These are phyloP conservation scores for Chenopodium suecicum DNA, from an alignment of 148 eudicot species.

Conservation along the genomic window DNA sequence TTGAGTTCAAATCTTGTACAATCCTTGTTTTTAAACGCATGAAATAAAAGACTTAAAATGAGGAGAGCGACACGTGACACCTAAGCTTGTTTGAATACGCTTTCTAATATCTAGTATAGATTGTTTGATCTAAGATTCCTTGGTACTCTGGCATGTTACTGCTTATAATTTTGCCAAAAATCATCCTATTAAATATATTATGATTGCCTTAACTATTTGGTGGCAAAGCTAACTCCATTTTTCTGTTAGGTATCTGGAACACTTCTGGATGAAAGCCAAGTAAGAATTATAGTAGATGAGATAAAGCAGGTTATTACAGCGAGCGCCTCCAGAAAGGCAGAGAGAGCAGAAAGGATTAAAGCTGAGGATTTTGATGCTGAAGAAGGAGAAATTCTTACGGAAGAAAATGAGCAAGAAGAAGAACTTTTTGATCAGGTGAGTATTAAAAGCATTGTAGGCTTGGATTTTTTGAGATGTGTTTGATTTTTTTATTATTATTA, in stretches of 20 bases:
- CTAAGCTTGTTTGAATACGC: too few relatives aligned
- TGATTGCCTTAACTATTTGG: neutral
- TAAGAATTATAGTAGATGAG: conserved; percentile 37
- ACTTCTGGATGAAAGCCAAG: conserved; percentile 39
- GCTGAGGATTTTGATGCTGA: conserved; percentile 45
- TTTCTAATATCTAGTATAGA: too few relatives aligned
- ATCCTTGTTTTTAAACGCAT: too few relatives aligned
- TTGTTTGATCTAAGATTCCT: neutral
- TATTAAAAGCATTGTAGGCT: neutral
- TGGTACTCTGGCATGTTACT: neutral
- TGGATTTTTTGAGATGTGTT: neutral
- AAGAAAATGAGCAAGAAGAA: conserved; percentile 54
- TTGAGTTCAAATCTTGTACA: too few relatives aligned
- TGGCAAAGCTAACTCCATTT: conserved; percentile 4
- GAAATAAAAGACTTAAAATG: too few relatives aligned
- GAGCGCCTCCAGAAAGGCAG: conserved; percentile 36
- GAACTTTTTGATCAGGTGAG: conserved; percentile 45
- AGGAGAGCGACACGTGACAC: too few relatives aligned
- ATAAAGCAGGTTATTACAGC: conserved; percentile 39
- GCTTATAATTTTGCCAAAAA: neutral
- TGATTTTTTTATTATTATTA: neutral
- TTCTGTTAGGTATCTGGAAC: conserved; percentile 38
- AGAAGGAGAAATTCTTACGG: conserved; percentile 42
- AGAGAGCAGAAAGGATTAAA: conserved; percentile 41
- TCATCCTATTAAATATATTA: neutral